Percentiles rank a stretch among this genome's conserved stretches.
Conservation (phyloP, 169 alveolate genomes). For the Miamiensis avidus region DNA sequence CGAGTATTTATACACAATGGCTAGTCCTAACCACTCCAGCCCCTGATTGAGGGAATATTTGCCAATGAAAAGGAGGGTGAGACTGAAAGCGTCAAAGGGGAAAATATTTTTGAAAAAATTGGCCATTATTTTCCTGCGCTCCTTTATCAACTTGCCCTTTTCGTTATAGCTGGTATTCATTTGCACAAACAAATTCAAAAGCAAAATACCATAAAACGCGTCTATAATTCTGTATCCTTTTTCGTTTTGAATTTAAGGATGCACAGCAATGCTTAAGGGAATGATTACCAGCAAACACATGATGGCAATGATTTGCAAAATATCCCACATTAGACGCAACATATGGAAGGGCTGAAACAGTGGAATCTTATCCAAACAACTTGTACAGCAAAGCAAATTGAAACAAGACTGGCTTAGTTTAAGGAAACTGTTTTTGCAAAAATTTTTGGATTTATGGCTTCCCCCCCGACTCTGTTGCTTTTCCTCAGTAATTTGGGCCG, state of each 20-base stretch:
- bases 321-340: background rate
- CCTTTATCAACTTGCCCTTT: background rate
- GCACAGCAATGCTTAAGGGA: background rate
- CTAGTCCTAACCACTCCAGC: background rate
- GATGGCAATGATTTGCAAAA: no score
- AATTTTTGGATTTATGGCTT: no score
- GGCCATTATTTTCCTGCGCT: background rate
- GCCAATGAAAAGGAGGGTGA: background rate
- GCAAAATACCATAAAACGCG: background rate
- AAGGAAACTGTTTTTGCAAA: no score
- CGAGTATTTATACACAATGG: background rate
- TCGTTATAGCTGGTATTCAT: conserved; percentile 1
- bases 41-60: background rate
- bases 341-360: background rate
- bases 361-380: background rate
- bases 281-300: background rate
- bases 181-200: background rate
- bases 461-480: no score
- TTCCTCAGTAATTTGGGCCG: no score
- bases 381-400: no score
- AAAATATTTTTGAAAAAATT: background rate
- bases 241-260: background rate
- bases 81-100: background rate
- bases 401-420: no score
- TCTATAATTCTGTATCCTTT: background rate